phyloP scores from a whole-genome alignment of 2,329 filamentous ascomycete genomes.

The Apiospora phragmitis region DNA sequence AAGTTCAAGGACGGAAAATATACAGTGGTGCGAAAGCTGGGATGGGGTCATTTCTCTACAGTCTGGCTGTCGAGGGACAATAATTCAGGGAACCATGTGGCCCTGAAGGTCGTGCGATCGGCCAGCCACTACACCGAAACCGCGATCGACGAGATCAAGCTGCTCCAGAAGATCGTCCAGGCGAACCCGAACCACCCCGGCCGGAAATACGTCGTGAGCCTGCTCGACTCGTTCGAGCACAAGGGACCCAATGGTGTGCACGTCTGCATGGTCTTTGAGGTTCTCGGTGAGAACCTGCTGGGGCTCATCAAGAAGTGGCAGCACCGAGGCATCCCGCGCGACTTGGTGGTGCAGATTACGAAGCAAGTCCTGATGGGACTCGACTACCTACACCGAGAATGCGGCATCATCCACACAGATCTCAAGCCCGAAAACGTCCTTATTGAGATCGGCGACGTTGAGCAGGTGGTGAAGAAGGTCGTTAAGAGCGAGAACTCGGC shows the following conservation, averaged over 20 bases:
- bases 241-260: slow-evolving; percentile 95
- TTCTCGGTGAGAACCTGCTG: slow-evolving; percentile 90
- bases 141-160: slow-evolving; percentile 97
- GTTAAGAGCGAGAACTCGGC: slow-evolving; percentile 71
- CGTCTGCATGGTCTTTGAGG: slow-evolving; percentile 99
- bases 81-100: slow-evolving; percentile 86
- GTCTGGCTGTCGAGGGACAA: slow-evolving; percentile 87
- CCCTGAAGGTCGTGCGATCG: slow-evolving; percentile 95
- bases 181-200: slow-evolving; percentile 94
- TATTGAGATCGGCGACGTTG: slow-evolving; percentile 98
- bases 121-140: slow-evolving; percentile 99
- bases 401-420: slow-evolving; percentile 98
- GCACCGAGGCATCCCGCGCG: slow-evolving; percentile 93
- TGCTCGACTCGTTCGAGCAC: slow-evolving; percentile 96
- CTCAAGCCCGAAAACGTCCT: slow-evolving; percentile 97
- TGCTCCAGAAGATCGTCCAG: slow-evolving; percentile 94
- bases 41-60: slow-evolving; percentile 99
- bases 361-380: slow-evolving; percentile 95
- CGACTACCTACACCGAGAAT: slow-evolving; percentile 96
- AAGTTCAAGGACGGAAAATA: slow-evolving; percentile 98
- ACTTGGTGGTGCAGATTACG: slow-evolving; percentile 96
- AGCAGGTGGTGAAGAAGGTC: slow-evolving; percentile 96
- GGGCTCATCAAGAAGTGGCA: slow-evolving; percentile 99
- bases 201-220: slow-evolving; percentile 90
- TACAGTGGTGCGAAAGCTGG: slow-evolving; percentile 91